A percentile compares a stretch with the other conserved stretches of the same genome.
Conservation (phyloP, 176 grass and related monocot genomes). For the Zea luxurians region DNA sequence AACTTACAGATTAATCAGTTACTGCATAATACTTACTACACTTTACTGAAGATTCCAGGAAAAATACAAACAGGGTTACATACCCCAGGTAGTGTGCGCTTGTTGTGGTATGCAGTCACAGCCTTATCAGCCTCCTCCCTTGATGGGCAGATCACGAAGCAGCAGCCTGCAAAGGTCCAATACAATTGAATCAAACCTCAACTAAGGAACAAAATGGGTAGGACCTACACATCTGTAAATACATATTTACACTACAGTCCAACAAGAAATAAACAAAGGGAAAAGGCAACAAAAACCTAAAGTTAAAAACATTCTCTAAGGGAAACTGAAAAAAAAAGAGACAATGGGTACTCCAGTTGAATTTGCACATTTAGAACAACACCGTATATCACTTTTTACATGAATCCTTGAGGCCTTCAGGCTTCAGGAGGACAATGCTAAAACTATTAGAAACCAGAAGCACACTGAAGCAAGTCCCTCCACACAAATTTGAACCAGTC, state of each 20-base stretch:
- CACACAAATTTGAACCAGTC: conserved; percentile 24
- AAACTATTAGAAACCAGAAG: not conserved
- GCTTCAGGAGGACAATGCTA: not conserved
- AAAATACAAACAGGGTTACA: conserved; percentile 36
- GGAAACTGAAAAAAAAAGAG: not conserved
- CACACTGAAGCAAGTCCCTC: conserved; percentile 11
- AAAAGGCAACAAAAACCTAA: not conserved
- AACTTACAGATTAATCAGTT: conserved; percentile 13
- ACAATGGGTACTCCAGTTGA: not conserved
- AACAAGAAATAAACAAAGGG: conserved; percentile 20
- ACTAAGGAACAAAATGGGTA: not conserved
- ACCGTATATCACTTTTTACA: not conserved
- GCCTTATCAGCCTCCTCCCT: conserved; percentile 96
- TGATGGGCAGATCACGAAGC: conserved; percentile 93
- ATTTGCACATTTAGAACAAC: not conserved
- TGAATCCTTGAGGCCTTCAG: not conserved
- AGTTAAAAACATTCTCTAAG: not conserved
- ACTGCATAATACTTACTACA: conserved; percentile 24
- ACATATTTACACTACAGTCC: conserved; percentile 1
- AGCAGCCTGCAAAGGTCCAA: conserved; percentile 50
- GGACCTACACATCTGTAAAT: conserved; percentile 1
- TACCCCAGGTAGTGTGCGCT: conserved; percentile 82
- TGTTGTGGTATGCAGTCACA: conserved; percentile 89
- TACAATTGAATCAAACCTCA: conserved; percentile 24
- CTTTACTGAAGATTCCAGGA: not conserved